Evolutionary conservation across 495 filamentous ascomycete species (phyloP).

Genomic region (Aeminium ludgeri): DNA sequence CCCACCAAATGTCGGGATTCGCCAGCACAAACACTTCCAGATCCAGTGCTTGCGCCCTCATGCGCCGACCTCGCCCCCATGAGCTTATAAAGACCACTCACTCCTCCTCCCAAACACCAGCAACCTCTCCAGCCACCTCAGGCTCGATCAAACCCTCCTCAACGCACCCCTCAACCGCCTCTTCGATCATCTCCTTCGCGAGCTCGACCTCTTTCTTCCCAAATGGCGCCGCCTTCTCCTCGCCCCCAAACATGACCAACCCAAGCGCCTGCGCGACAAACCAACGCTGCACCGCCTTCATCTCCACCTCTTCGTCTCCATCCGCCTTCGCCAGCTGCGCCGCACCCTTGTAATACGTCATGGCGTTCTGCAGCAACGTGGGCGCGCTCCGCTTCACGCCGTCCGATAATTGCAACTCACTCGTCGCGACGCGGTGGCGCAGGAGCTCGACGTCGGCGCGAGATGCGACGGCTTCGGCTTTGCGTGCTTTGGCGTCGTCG

Average conservation of each 20-base stretch:
- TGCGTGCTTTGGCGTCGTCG: neutral
- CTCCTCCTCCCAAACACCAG: neutral
- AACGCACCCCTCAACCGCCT: slow-evolving; percentile 1
- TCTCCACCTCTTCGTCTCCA: slow-evolving; percentile 5
- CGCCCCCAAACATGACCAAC: slow-evolving; percentile 1
- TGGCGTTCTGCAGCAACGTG: slow-evolving; percentile 14
- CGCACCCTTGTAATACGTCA: slow-evolving; percentile 15
- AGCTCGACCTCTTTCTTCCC: neutral
- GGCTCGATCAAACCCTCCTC: slow-evolving; percentile 4
- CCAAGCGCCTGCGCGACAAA: neutral
- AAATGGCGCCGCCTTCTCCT: neutral
- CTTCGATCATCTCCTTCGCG: neutral
- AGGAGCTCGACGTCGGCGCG: slow-evolving; percentile 15
- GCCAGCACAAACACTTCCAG: too few species aligned
- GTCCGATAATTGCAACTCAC: neutral
- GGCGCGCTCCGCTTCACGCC: slow-evolving; percentile 3
- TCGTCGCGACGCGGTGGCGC: slow-evolving; percentile 6
- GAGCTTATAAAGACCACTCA: neutral
- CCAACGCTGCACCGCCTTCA: slow-evolving; percentile 5
- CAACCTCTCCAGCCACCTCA: neutral
- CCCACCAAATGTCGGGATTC: too few species aligned
- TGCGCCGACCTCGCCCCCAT: too few species aligned
- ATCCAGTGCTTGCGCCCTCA: too few species aligned
- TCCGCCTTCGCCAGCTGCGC: slow-evolving; percentile 2
- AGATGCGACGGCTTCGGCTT: neutral